Evolutionary conservation across 345 rosid species (phyloP).

Genomic region (Raphanus sativus): DNA sequence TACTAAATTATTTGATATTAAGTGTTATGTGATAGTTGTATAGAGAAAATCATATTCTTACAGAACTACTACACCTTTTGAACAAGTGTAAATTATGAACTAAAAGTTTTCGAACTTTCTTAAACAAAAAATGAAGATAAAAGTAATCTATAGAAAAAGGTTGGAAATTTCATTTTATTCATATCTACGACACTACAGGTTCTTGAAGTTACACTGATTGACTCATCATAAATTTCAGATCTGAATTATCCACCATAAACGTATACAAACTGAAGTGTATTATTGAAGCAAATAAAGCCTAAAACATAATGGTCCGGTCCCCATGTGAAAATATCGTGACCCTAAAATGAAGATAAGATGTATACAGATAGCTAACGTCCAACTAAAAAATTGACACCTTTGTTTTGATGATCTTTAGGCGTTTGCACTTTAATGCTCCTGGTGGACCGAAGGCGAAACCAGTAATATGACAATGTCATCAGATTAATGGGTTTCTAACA

Average conservation of each 20-base stretch:
- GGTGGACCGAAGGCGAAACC: slow-evolving; percentile 5
- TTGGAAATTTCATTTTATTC: not conserved
- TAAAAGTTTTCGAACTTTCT: not conserved
- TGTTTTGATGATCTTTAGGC: not conserved
- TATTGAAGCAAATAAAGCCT: slow-evolving; percentile 28
- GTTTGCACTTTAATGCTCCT: not conserved
- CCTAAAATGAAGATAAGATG: slow-evolving; percentile 38
- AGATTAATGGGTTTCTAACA: too few relatives aligned
- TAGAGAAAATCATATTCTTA: not conserved
- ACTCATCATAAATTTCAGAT: not conserved
- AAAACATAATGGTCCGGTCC: slow-evolving; percentile 4
- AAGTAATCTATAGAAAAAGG: not conserved
- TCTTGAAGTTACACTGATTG: not conserved
- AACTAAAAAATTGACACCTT: slow-evolving; percentile 3
- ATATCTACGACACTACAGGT: not conserved
- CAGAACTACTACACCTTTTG: not conserved
- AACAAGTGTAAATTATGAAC: not conserved
- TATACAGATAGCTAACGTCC: not conserved
- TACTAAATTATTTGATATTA: not conserved
- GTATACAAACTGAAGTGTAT: slow-evolving; percentile 3
- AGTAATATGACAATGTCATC: too few relatives aligned
- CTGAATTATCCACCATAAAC: not conserved
- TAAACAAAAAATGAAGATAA: not conserved
- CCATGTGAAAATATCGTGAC: slow-evolving; percentile 12
- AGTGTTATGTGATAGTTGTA: not conserved